phyloP scores from a whole-genome alignment of 129 eudicot species.

The Oenanthe sinensis region DNA sequence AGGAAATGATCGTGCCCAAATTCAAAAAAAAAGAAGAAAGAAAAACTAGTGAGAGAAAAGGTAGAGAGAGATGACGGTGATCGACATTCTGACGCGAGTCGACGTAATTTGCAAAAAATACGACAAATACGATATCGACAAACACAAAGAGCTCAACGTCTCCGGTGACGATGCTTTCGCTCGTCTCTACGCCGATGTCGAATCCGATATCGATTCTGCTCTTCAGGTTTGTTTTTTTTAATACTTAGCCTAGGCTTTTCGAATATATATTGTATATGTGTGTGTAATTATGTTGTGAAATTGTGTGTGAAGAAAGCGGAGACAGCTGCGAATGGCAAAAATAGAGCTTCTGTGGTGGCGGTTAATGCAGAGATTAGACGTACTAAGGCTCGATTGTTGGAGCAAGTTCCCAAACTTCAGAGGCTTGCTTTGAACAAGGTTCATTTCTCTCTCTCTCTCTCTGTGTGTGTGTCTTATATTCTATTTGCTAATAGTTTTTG shows the following conservation, averaged over 20 bases:
- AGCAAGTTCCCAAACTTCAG: slow-evolving; percentile 90
- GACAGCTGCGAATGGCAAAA: slow-evolving; percentile 58
- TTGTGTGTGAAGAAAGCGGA: slow-evolving; percentile 65
- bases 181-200: slow-evolving; percentile 71
- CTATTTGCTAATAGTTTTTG: too few species aligned
- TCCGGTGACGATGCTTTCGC: slow-evolving; percentile 92
- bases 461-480: too few species aligned
- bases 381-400: slow-evolving; percentile 74
- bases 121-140: slow-evolving; percentile 84
- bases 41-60: not conserved
- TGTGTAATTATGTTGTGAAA: slow-evolving; percentile 8
- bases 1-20: too few species aligned
- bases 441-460: not conserved
- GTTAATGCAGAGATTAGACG: slow-evolving; percentile 90
- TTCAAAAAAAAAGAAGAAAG: not conserved
- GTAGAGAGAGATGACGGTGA: slow-evolving; percentile 55
- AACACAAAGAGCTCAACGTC: slow-evolving; percentile 61
- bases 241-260: slow-evolving; percentile 10
- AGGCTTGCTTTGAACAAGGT: slow-evolving; percentile 87
- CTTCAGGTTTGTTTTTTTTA: slow-evolving; percentile 45
- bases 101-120: slow-evolving; percentile 91
- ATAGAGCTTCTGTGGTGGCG: slow-evolving; percentile 81
- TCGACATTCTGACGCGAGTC: slow-evolving; percentile 85
- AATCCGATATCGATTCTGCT: slow-evolving; percentile 73
- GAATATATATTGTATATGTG: slow-evolving; percentile 3